A percentile compares a stretch with the other conserved stretches of the same genome.
Conservation (phyloP, 2,329 filamentous ascomycete species). For the Acephala macrosclerotiorum region DNA sequence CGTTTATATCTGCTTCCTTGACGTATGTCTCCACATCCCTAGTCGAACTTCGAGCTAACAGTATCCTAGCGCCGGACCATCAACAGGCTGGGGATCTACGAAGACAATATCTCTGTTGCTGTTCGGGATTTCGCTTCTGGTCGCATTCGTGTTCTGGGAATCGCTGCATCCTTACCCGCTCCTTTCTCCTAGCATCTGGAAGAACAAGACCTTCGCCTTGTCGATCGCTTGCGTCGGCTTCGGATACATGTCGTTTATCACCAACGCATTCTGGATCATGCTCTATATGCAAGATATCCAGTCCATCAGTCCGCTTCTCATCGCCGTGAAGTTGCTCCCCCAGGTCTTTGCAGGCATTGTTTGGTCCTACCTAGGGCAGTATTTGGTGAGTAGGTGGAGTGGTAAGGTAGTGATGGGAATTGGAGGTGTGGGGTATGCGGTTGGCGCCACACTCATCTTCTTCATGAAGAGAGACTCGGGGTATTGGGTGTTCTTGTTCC, state of each 20-base stretch:
- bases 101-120: slow-evolving; percentile 70
- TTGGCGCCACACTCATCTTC: slow-evolving; percentile 58
- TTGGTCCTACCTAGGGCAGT: slow-evolving; percentile 68
- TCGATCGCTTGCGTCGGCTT: slow-evolving; percentile 56
- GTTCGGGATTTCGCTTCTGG: slow-evolving; percentile 62
- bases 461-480: slow-evolving; percentile 60
- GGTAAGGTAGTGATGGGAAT: slow-evolving; percentile 67
- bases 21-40: slow-evolving; percentile 33
- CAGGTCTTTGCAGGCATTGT: slow-evolving; percentile 68
- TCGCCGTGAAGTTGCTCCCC: slow-evolving; percentile 63
- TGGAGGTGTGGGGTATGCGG: slow-evolving; percentile 50
- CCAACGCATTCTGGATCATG: slow-evolving; percentile 67
- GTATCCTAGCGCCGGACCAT: slow-evolving; percentile 42
- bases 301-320: slow-evolving; percentile 56
- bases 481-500: slow-evolving; percentile 73
- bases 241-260: slow-evolving; percentile 69
- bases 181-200: slow-evolving; percentile 63
- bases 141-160: slow-evolving; percentile 69
- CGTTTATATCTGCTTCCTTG: slow-evolving; percentile 34
- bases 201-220: slow-evolving; percentile 69
- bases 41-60: slow-evolving; percentile 9
- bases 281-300: slow-evolving; percentile 70
- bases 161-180: slow-evolving; percentile 56
- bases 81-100: slow-evolving; percentile 67
- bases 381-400: slow-evolving; percentile 67